Percentiles rank a stretch among this genome's conserved stretches.
phyloP scores from a whole-genome alignment of 768 basidiomycete species.

The Podaxis sp. region DNA sequence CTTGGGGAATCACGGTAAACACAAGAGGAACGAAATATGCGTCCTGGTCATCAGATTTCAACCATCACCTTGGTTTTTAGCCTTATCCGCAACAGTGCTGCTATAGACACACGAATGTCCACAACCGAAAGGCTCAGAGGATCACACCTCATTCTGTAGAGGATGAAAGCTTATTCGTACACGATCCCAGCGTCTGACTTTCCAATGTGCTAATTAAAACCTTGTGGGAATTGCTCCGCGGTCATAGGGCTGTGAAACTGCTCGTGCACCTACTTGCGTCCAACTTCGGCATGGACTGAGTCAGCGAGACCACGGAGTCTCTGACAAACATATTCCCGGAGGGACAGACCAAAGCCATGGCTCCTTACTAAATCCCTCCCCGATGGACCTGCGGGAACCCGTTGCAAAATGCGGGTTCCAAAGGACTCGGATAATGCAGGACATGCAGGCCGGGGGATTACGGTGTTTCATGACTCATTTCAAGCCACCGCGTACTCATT shows the following conservation, averaged over 20 bases:
- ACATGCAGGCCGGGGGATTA: not conserved
- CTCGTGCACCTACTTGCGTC: not conserved
- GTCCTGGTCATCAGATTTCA: not conserved
- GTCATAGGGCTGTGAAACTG: not conserved
- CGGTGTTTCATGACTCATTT: not conserved
- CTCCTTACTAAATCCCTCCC: not conserved
- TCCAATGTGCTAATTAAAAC: not conserved
- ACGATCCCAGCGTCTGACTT: not conserved
- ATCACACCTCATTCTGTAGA: not conserved
- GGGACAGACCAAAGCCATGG: not conserved
- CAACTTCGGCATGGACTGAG: not conserved
- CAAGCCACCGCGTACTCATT: not conserved
- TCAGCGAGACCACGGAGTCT: not conserved
- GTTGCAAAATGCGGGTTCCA: not conserved
- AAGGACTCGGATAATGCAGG: not conserved
- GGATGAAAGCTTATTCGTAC: not conserved
- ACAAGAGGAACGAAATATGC: not conserved
- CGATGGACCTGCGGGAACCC: conserved; percentile 4
- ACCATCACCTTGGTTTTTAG: not conserved
- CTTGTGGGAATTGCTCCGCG: not conserved
- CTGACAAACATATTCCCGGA: not conserved
- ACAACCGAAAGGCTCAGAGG: not conserved
- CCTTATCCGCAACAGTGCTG: not conserved
- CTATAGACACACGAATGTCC: not conserved
- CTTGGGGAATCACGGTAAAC: not conserved